These are phyloP conservation scores for Berberis thunbergii DNA, from an alignment of 164 flowering plant species.

Conservation along the genomic window DNA sequence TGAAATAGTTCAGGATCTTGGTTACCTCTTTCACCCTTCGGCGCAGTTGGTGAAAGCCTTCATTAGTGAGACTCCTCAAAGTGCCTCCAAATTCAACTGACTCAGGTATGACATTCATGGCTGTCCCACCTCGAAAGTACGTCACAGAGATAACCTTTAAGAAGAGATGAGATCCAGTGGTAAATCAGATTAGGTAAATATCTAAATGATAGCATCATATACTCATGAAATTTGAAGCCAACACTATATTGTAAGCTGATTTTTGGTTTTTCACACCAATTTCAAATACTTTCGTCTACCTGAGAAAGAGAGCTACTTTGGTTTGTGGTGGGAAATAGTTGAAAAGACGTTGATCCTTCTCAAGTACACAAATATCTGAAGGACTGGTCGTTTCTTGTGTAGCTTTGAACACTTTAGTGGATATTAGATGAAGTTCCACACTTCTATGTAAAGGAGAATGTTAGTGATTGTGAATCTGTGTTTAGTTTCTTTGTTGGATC, in stretches of 20 bases:
- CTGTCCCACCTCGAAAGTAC: slow-evolving; percentile 48
- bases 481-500: too few relatives aligned
- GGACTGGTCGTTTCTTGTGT: too few relatives aligned
- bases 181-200: background rate
- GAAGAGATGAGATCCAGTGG: background rate
- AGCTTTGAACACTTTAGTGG: too few relatives aligned
- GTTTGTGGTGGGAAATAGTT: too few relatives aligned
- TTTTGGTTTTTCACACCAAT: background rate
- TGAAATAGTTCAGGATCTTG: background rate
- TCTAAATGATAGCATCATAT: background rate
- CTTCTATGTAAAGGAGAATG: too few relatives aligned
- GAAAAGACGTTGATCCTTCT: too few relatives aligned
- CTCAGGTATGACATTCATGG: slow-evolving; percentile 45
- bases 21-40: slow-evolving; percentile 65
- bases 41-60: slow-evolving; percentile 49
- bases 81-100: slow-evolving; percentile 72
- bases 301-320: background rate
- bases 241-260: background rate
- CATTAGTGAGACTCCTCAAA: slow-evolving; percentile 75
- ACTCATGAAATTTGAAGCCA: background rate
- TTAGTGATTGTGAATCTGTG: too few relatives aligned
- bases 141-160: slow-evolving; percentile 80
- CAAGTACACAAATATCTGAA: too few relatives aligned
- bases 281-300: background rate
- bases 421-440: too few relatives aligned